Percentiles rank a stretch among this genome's conserved stretches.
Evolutionary conservation across 148 eudicot species (phyloP).

Genomic region (Rhododendron griersonianum): DNA sequence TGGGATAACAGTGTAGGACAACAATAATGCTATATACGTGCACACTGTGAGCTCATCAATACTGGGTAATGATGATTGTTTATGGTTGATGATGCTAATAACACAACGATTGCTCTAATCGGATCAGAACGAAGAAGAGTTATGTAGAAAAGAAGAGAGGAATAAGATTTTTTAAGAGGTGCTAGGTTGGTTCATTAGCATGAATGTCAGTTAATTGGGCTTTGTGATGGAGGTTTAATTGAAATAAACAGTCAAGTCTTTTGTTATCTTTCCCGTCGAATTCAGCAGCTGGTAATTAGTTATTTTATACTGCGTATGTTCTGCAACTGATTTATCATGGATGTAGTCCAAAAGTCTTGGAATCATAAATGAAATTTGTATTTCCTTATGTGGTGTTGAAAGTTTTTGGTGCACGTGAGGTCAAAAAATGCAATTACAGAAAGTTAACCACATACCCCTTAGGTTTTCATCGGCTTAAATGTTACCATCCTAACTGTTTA

Average conservation of each 20-base stretch:
- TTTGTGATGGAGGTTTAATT: not conserved
- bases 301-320: not conserved
- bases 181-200: not conserved
- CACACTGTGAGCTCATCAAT: not conserved
- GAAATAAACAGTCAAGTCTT: not conserved
- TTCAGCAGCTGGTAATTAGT: not conserved
- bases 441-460: not conserved
- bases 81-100: not conserved
- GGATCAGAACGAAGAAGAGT: not conserved
- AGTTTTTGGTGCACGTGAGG: not conserved
- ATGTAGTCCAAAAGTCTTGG: not conserved
- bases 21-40: not conserved
- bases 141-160: not conserved
- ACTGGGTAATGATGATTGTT: not conserved
- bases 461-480: not conserved
- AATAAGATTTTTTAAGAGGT: not conserved
- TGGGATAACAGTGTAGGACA: not conserved
- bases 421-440: not conserved
- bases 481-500: not conserved
- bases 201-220: not conserved
- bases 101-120: not conserved
- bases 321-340: not conserved
- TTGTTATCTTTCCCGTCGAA: not conserved
- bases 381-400: not conserved
- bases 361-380: not conserved